Evolutionary conservation across 495 filamentous ascomycete genomes (phyloP), one percentile per base, ranked within the genome.

Genomic region (Entonaema liquescens): DNA sequence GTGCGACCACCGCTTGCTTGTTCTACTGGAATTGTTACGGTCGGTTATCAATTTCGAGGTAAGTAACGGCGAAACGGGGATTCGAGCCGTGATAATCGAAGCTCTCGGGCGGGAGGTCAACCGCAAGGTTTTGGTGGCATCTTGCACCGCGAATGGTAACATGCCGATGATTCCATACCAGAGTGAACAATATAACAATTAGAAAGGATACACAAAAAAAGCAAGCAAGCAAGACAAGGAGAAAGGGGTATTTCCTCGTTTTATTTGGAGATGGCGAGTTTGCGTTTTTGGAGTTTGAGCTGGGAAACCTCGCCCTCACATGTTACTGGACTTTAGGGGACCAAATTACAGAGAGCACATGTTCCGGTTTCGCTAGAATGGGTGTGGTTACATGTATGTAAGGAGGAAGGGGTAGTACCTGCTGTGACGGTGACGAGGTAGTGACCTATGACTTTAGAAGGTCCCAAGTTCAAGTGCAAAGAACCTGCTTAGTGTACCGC

Each of bases 121-220:
- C 77, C 79, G 75, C 74, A 79, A 42, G 76, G 76, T 71, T 69
- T 76, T 77, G 76, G 79, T 74, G 77, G 74, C 82, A 80, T 81
- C 76, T 62, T 77, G 80, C 75, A 83, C 75, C 76, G 75, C 77
- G 74, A 79, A 65, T 71, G 75, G 78, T 70, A 78, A 78, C 83
- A 85, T 85, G 68, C 82, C 80, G 80, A 74, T 71, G 65, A 59
- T 83, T 82, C 82, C 83, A 85, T 84, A 69, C 83, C 75, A 75
- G 42, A 70, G 25, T 62, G 66, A 62, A 62, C 38, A n/a, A 50
- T 65, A 33, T 38, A 49, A 50, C 29, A 21, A 23, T 21, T n/a
- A 9, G 11, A 47, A 35, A 31, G 23, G 31, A 49, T 53, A 59
- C 35, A 59, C 35, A 38, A 47, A 42, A 29, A 38, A 50, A 21